Evolutionary conservation across 2,329 filamentous ascomycete genomes (phyloP).

Genomic region (Aspergillus tanneri): DNA sequence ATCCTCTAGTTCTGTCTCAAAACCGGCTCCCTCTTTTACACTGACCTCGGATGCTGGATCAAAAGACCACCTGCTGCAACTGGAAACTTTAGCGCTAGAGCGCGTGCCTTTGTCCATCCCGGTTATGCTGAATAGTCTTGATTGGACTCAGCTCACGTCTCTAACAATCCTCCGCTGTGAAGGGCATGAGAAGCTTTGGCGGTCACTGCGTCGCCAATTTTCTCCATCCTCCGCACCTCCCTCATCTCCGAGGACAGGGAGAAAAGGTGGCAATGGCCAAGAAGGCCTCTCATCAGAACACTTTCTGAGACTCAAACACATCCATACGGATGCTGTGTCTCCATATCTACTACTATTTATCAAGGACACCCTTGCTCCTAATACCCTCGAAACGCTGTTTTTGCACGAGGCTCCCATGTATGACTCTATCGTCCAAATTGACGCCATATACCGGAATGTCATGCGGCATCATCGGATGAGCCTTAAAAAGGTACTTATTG

Average conservation of each 20-base stretch:
- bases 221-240: constrained; percentile 40
- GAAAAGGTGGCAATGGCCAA: constrained; percentile 4
- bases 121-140: constrained; percentile 67
- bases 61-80: constrained; percentile 51
- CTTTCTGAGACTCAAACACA: constrained; percentile 65
- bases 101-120: constrained; percentile 70
- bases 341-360: constrained; percentile 69
- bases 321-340: constrained; percentile 73
- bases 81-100: constrained; percentile 75
- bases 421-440: constrained; percentile 62
- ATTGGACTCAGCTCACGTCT: constrained; percentile 70
- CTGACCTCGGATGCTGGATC: constrained; percentile 16
- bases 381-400: constrained; percentile 76
- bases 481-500: constrained; percentile 70
- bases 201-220: constrained; percentile 64
- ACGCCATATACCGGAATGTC: constrained; percentile 68
- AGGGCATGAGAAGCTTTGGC: constrained; percentile 74
- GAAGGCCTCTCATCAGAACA: constrained; percentile 48
- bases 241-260: constrained; percentile 8
- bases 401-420: constrained; percentile 64
- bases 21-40: background rate
- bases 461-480: constrained; percentile 69
- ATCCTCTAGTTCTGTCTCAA: constrained; percentile 1
- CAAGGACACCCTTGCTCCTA: constrained; percentile 73
- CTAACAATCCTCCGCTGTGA: constrained; percentile 73